These are phyloP conservation scores for Neofusicoccum sp. DNA, from an alignment of 2,329 filamentous ascomycete species.

Conservation along the genomic window DNA sequence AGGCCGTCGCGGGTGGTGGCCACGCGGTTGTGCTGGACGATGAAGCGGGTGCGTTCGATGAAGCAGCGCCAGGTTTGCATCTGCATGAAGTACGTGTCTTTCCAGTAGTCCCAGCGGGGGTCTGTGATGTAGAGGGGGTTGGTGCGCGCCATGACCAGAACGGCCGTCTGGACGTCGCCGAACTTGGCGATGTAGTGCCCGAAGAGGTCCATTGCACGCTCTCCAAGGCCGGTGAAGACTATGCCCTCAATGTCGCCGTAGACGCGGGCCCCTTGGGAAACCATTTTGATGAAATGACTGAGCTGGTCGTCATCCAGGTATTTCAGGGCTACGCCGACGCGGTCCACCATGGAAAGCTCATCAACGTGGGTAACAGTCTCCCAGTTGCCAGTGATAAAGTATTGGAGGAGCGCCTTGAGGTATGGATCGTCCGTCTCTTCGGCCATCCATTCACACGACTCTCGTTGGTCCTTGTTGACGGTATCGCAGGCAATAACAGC, in stretches of 20 bases:
- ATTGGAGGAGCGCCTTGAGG: conserved; percentile 75
- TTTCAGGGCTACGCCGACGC: conserved; percentile 70
- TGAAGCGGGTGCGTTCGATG: conserved; percentile 75
- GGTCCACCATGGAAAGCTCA: conserved; percentile 73
- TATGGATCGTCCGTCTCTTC: conserved; percentile 74
- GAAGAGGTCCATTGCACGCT: conserved; percentile 72
- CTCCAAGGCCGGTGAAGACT: conserved; percentile 75
- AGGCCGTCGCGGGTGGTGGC: conserved; percentile 65
- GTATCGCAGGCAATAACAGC: conserved; percentile 52
- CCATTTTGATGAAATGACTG: conserved; percentile 47
- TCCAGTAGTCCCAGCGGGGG: conserved; percentile 73
- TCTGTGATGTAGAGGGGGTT: conserved; percentile 78
- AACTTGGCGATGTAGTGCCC: conserved; percentile 76
- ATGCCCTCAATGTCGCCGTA: conserved; percentile 77
- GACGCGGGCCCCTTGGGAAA: conserved; percentile 62
- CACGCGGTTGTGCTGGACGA: conserved; percentile 72
- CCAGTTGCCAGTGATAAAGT: conserved; percentile 79
- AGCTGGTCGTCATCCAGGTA: conserved; percentile 65
- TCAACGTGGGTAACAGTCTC: conserved; percentile 70
- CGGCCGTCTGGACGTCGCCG: conserved; percentile 77
- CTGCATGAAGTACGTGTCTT: conserved; percentile 72
- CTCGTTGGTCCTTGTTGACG: conserved; percentile 60
- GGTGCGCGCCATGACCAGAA: conserved; percentile 72
- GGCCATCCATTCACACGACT: conserved; percentile 64
- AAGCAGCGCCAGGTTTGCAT: conserved; percentile 72